phyloP scores from a whole-genome alignment of 768 basidiomycete species.

The Naganishia onofrii region DNA sequence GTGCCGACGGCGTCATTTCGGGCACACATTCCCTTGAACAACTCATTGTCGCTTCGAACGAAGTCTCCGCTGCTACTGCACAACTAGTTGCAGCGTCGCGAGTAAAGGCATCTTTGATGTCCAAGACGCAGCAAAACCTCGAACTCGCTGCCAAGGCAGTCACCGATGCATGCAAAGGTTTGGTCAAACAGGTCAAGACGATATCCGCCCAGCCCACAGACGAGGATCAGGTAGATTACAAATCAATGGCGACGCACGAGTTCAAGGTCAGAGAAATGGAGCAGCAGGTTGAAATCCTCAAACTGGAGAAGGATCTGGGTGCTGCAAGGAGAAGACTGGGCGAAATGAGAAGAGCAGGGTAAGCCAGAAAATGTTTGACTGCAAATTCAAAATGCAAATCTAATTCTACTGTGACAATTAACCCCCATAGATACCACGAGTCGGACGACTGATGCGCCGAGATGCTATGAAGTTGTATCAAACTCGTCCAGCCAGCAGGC shows the following conservation, averaged over 20 bases:
- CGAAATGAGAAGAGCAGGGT: constrained; percentile 52
- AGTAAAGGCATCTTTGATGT: constrained; percentile 97
- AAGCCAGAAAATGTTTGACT: background rate
- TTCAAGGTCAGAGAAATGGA: constrained; percentile 99
- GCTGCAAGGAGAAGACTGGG: constrained; percentile 54
- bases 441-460: constrained; percentile 5
- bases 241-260: constrained; percentile 86
- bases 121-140: constrained; percentile 92
- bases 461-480: constrained; percentile 4
- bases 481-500: background rate
- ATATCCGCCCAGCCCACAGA: constrained; percentile 78
- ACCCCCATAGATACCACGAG: constrained; percentile 1
- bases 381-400: background rate
- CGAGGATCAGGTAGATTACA: constrained; percentile 79
- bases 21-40: constrained; percentile 97
- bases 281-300: constrained; percentile 97
- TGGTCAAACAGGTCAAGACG: constrained; percentile 94
- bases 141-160: constrained; percentile 97
- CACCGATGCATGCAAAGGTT: constrained; percentile 92
- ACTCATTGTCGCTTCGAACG: constrained; percentile 99
- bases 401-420: background rate
- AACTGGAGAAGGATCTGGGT: constrained; percentile 89
- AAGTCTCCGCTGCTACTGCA: constrained; percentile 93
- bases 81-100: constrained; percentile 97
- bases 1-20: constrained; percentile 92